Base-by-base conservation (phyloP, 257 asterid genomes). In the Solanum appendiculatum region DNA sequence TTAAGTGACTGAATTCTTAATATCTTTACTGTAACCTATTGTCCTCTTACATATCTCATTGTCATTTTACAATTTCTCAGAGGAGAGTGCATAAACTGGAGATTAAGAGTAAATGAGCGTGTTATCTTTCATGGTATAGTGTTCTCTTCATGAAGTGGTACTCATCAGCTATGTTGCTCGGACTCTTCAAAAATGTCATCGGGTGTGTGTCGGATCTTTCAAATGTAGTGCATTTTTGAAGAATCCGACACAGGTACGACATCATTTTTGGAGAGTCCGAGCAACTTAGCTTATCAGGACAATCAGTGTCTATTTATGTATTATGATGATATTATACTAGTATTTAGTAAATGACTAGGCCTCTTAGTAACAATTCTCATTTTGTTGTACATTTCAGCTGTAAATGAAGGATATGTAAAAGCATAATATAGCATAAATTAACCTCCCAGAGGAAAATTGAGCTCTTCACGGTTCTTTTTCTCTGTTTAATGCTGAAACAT, bases 391-490 rank as follows among this genome's bases (percentile, higher is more conserved):
- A 29, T 44, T 69, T 54, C 12, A 81, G 42, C 44, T 18, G 31
- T 33, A 81, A 10, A 48, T 18, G 20, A 46, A 31, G 42, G 11
- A 81, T n/a, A 15, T 81, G 29, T 31, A 36, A 48, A 48, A 48
- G 31, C 85, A 81, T 46, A 80, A 29, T 80, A 80, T 29, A 80
- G 39, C 42, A 48, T 81, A 81, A 81, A 29, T 80, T 46, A 81
- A 81, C 85, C 68, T 81, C 44, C 44, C 44, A 48, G 87, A 84
- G 78, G 75, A 46, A 85, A 66, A 14, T 42, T 66, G 81, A 64
- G 80, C 87, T 85, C 78, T 66, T 11, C 83, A 85, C 66, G 33
- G 36, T 85, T 85, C 44, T 48, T 48, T 81, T 81, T 29, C 27
- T 48, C 31, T 81, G 29, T 81, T 81, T 29, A 81, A 42, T 69